These are phyloP conservation scores for Lentinula guzmanii DNA, from an alignment of 768 basidiomycete genomes.

Conservation along the genomic window DNA sequence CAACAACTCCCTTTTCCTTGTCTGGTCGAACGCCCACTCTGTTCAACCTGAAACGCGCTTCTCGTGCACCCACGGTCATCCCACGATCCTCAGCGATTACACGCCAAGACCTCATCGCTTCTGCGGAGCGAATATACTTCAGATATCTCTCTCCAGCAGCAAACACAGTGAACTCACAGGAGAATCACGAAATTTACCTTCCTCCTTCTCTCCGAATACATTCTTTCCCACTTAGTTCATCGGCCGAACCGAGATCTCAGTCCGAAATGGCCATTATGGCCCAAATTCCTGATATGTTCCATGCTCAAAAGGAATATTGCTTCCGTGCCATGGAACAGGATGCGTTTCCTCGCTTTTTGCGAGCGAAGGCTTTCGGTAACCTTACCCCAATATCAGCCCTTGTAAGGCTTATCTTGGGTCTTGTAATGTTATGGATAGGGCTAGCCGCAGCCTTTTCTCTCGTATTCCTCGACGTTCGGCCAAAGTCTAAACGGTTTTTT, in stretches of 20 bases:
- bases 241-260: constrained; percentile 63
- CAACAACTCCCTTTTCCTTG: constrained; percentile 75
- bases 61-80: constrained; percentile 90
- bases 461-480: constrained; percentile 89
- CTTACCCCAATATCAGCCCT: constrained; percentile 88
- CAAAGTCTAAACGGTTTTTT: constrained; percentile 90
- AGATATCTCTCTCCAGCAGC: constrained; percentile 84
- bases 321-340: constrained; percentile 96
- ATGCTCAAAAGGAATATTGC: constrained; percentile 95
- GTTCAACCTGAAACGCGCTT: constrained; percentile 71
- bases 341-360: constrained; percentile 88
- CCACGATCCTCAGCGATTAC: constrained; percentile 88
- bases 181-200: constrained; percentile 97
- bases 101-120: constrained; percentile 82
- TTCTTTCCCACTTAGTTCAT: constrained; percentile 77
- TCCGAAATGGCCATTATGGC: constrained; percentile 75
- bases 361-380: constrained; percentile 98
- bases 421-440: constrained; percentile 93
- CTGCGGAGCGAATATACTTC: constrained; percentile 93
- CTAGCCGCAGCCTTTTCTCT: constrained; percentile 86
- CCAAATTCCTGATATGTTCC: constrained; percentile 94
- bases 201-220: constrained; percentile 90
- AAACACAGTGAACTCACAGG: constrained; percentile 70
- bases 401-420: constrained; percentile 77
- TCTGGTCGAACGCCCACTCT: constrained; percentile 71